Percentiles rank a stretch among this genome's conserved stretches.
Evolutionary conservation across 208 protist species (phyloP).

Genomic region (Leishmania guyanensis): DNA sequence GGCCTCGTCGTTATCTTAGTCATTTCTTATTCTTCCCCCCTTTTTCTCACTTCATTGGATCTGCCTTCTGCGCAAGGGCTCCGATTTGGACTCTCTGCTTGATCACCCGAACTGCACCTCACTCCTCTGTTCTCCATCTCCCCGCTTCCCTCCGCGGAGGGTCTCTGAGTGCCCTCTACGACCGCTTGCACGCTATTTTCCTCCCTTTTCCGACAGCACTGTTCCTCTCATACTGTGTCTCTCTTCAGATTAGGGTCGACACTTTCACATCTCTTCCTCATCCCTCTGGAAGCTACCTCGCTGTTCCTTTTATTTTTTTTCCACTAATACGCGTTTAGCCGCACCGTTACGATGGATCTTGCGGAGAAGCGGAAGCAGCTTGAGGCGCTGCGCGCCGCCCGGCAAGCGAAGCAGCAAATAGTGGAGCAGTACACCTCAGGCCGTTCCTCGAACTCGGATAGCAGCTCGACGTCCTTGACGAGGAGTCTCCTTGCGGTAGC

Average conservation of each 20-base stretch:
- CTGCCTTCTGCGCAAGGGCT: not conserved
- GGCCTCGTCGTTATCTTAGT: not conserved
- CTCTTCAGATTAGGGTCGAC: not conserved
- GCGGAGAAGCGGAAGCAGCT: constrained; percentile 67
- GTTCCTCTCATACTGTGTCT: not conserved
- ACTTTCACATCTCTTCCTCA: not conserved
- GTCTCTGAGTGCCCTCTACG: not conserved
- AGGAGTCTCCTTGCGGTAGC: not conserved
- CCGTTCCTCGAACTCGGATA: not conserved
- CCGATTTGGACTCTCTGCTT: not conserved
- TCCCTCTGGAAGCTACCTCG: not conserved
- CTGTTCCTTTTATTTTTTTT: not conserved
- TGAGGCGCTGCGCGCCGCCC: constrained; percentile 55
- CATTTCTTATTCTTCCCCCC: not conserved
- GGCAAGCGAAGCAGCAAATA: constrained; percentile 57
- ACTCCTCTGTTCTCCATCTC: not conserved
- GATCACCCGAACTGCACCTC: not conserved
- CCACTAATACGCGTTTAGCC: too few species aligned
- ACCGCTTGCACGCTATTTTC: constrained; percentile 4
- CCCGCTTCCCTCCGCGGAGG: not conserved
- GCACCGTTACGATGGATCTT: constrained; percentile 50
- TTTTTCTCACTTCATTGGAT: not conserved
- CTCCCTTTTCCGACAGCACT: not conserved
- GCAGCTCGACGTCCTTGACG: not conserved
- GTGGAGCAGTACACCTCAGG: constrained; percentile 40